A percentile compares a stretch with the other conserved stretches of the same genome.
Evolutionary conservation across 2,329 filamentous ascomycete species (phyloP).

Genomic region (Colletotrichum destructivum): DNA sequence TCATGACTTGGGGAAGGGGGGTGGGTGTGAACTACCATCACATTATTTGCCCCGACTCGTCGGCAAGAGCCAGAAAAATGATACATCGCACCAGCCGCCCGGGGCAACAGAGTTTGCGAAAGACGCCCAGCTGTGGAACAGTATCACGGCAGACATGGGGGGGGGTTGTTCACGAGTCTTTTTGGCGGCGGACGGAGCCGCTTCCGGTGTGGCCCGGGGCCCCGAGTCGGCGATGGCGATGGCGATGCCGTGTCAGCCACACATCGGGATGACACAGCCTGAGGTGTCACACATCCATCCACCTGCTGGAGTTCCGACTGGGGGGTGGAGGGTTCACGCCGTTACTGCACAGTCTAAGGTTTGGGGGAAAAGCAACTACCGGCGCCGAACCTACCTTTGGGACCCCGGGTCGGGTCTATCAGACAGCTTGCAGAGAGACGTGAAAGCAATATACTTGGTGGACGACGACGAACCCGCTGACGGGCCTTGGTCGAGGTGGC

Average conservation of each 20-base stretch:
- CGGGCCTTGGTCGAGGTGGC: not conserved
- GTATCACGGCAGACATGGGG: not conserved
- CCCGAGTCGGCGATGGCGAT: not conserved
- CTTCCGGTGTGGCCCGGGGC: constrained; percentile 17
- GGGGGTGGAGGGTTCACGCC: not conserved
- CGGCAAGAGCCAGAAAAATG: constrained; percentile 19
- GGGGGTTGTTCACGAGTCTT: not conserved
- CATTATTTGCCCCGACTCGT: constrained; percentile 12
- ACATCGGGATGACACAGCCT: not conserved
- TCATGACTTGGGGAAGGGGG: not conserved
- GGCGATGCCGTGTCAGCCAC: not conserved
- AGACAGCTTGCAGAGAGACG: not conserved
- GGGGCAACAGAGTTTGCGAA: constrained; percentile 29
- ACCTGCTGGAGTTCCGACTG: no score
- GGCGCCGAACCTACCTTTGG: constrained; percentile 12
- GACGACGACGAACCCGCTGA: not conserved
- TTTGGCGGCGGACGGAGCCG: constrained; percentile 32
- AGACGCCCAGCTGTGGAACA: not conserved
- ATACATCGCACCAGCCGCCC: constrained; percentile 29
- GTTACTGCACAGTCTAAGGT: not conserved
- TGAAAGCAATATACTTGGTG: no score
- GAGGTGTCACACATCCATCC: not conserved
- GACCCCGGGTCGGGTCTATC: not conserved
- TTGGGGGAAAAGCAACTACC: constrained; percentile 5
- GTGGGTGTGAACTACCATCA: not conserved